These are phyloP conservation scores for Gossypium lobatum DNA, from an alignment of 441 rosid genomes.

Conservation along the genomic window DNA sequence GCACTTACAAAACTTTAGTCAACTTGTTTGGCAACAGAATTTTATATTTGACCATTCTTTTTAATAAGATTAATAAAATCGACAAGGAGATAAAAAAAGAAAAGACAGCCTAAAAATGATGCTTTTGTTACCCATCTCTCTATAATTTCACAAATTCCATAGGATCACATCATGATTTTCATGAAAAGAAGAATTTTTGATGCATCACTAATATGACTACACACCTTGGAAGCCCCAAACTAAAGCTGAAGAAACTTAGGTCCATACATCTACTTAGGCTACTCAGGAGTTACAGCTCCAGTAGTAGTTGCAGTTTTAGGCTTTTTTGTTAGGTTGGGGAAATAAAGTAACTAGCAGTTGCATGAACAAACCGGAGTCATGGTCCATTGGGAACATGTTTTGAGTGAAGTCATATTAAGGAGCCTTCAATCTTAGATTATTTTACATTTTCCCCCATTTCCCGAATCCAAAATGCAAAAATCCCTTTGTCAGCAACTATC, in stretches of 20 bases:
- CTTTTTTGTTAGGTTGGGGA: not conserved
- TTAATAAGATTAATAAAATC: not conserved
- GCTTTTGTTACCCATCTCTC: not conserved
- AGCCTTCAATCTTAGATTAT: not conserved
- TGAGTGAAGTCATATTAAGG: not conserved
- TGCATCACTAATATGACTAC: not conserved
- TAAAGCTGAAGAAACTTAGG: not conserved
- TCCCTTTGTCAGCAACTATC: not conserved
- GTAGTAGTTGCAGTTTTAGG: conserved; percentile 21
- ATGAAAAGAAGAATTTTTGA: not conserved
- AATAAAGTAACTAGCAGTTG: not conserved
- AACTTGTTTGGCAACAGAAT: not conserved
- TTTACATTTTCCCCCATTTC: not conserved
- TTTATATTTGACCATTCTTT: not conserved
- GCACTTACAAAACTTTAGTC: not conserved
- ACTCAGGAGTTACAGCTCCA: not conserved
- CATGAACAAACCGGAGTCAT: not conserved
- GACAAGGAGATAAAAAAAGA: not conserved
- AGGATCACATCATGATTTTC: not conserved
- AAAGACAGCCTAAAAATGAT: not conserved
- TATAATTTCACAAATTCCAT: not conserved
- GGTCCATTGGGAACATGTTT: not conserved
- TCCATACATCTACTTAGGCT: conserved; percentile 2
- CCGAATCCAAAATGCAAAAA: not conserved
- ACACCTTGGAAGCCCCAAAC: not conserved